Percentiles rank a stretch among this genome's conserved stretches.
Conservation (phyloP, 805 yeast genomes). For the Spathaspora girioi region DNA sequence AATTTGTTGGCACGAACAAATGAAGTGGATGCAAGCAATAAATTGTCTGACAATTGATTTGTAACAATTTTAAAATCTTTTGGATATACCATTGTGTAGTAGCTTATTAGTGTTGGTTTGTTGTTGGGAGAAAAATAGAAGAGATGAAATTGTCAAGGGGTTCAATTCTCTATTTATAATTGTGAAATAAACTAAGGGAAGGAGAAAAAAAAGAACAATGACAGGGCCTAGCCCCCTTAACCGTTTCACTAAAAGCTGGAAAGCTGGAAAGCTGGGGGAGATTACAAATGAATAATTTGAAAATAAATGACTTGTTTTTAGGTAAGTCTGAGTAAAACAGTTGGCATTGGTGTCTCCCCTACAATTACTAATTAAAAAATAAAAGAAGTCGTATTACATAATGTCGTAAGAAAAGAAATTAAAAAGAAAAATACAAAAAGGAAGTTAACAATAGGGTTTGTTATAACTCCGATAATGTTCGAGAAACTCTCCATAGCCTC, state of each 20-base stretch:
- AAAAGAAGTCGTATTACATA: background rate
- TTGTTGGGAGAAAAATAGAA: background rate
- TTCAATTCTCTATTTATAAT: background rate
- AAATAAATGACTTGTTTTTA: no score
- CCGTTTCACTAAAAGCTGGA: background rate
- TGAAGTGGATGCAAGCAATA: constrained; percentile 31
- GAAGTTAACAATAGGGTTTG: background rate
- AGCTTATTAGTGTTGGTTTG: constrained; percentile 1
- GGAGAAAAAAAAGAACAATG: background rate
- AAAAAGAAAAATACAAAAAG: background rate
- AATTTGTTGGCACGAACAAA: constrained; percentile 27
- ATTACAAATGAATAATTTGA: background rate
- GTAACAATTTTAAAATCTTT: constrained; percentile 25
- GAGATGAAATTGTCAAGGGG: background rate
- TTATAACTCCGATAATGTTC: background rate
- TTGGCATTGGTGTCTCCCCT: background rate
- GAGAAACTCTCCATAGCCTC: background rate
- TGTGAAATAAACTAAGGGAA: background rate
- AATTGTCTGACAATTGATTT: constrained; percentile 29
- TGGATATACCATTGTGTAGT: constrained; percentile 29
- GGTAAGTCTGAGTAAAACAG: no score
- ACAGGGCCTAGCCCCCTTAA: background rate
- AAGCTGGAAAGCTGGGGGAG: background rate
- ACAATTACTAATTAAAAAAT: background rate
- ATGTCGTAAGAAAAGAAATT: background rate